Conservation (phyloP, 352 stramenopile species). For the Aphanomyces stellatus region DNA sequence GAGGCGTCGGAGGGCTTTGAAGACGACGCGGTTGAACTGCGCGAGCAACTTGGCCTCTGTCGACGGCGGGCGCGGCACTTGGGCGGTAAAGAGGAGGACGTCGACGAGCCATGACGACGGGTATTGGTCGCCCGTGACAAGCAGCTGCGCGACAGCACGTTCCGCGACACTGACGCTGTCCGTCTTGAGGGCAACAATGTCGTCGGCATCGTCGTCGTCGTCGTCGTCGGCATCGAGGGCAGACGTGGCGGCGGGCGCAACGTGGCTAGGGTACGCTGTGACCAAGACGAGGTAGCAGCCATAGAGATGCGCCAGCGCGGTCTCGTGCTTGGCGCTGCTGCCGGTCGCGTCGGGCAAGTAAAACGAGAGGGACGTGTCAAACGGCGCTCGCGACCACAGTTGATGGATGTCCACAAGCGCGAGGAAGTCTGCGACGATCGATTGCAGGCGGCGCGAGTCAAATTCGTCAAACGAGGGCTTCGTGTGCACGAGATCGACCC, state of each 20-base stretch:
- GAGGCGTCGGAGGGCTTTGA: neutral
- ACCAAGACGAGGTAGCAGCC: neutral
- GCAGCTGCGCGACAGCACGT: neutral
- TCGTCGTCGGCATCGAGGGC: neutral
- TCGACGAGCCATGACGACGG: conserved; percentile 6
- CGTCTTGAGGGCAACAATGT: neutral
- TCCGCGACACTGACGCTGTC: neutral
- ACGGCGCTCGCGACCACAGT: neutral
- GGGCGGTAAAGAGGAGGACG: neutral
- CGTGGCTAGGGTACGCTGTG: neutral
- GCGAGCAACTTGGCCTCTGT: neutral
- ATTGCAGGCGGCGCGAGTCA: neutral
- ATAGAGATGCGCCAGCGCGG: conserved; percentile 12
- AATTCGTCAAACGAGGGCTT: neutral
- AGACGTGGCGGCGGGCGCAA: neutral
- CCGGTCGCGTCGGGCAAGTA: neutral
- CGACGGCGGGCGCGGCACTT: neutral
- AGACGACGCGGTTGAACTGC: conserved; percentile 5
- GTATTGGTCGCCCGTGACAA: neutral
- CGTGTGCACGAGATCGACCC: neutral
- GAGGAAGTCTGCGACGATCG: neutral
- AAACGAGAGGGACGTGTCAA: neutral
- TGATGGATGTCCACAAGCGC: neutral
- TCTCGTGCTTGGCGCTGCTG: neutral
- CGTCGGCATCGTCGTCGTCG: neutral